Evolutionary conservation across 345 rosid species (phyloP), one percentile per base, ranked within the genome.

Genomic region (Citropsis articulata): DNA sequence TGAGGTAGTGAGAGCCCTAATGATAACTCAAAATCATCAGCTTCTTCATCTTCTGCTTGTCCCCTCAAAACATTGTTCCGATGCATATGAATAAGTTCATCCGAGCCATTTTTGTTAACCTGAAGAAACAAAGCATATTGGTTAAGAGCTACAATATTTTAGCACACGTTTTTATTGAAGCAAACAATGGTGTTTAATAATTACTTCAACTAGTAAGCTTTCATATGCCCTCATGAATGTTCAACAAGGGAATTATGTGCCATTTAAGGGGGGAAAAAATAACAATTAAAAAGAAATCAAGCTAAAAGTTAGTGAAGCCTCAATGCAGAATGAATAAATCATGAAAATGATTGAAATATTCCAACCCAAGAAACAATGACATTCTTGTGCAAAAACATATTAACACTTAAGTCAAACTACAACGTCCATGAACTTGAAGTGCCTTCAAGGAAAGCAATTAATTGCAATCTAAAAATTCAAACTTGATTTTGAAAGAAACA

Each of bases 1-100:
- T 31, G 87, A 24, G 79, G 87, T 66, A 89, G 57, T 4, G 98
- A 85, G 3, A 92, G 91, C 8, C 91, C 78, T 59, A 94, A 60
- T 1, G 92, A 91, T 28, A 94, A 77, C 74, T 83, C 91, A 25
- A 84, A 83, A 13, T 77, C 75, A 50, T 71, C 78, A 40, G 40
- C 81, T 38, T 33, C 81, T 21, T 75, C 82, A n/a, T 69, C 71
- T 6, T 64, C 79, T n/a, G 12, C 48, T 24, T 69, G 61, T 24
- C 13, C 68, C 30, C 75, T 70, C 66, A 30, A 25, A 16, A 19
- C 25, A 57, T 18, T 60, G 21, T 18, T 59, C 56, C 57, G 73
- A 2, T 40, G 21, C 19, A 25, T 60, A 53, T 31, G 5, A 18
- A 31, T 25, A 18, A 67, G 6, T 31, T 14, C 71, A 35, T 18